Conservation (phyloP, 2,329 filamentous ascomycete species). For the Hypoxylon sp. region DNA sequence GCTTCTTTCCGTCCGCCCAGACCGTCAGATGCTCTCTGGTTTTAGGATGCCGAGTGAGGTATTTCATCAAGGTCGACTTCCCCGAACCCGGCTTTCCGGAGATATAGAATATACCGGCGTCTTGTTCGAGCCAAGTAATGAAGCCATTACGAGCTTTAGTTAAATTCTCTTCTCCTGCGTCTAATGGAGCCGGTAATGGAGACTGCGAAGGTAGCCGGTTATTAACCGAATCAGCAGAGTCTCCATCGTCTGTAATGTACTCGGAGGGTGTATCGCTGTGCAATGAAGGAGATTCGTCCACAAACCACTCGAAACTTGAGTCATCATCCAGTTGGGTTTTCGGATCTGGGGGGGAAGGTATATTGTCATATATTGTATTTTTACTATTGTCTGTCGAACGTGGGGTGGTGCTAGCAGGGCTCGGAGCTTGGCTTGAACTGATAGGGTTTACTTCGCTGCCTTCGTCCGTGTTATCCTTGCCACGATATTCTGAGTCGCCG, state of each 20-base stretch:
- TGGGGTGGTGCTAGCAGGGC: background rate
- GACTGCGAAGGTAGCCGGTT: background rate
- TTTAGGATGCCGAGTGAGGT: conserved; percentile 27
- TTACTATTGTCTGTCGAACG: no score
- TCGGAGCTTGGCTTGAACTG: background rate
- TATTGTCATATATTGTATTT: background rate
- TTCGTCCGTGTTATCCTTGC: background rate
- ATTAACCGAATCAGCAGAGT: background rate
- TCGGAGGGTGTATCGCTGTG: background rate
- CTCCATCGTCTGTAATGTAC: background rate
- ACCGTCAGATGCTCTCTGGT: conserved; percentile 10
- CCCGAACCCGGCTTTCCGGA: conserved; percentile 46
- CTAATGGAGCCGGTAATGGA: background rate
- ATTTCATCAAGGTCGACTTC: conserved; percentile 48
- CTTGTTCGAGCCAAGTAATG: conserved; percentile 34
- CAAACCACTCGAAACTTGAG: conserved; percentile 19
- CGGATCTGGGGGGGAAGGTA: background rate
- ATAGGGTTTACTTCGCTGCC: background rate
- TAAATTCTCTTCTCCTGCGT: background rate
- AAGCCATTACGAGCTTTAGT: conserved; percentile 31
- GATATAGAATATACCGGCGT: conserved; percentile 40
- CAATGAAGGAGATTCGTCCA: background rate
- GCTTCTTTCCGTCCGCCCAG: conserved; percentile 31
- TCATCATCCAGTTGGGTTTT: background rate
- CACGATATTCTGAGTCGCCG: background rate